Conservation (phyloP, 2,329 filamentous ascomycete species). For the Ophiocordyceps unilateralis region DNA sequence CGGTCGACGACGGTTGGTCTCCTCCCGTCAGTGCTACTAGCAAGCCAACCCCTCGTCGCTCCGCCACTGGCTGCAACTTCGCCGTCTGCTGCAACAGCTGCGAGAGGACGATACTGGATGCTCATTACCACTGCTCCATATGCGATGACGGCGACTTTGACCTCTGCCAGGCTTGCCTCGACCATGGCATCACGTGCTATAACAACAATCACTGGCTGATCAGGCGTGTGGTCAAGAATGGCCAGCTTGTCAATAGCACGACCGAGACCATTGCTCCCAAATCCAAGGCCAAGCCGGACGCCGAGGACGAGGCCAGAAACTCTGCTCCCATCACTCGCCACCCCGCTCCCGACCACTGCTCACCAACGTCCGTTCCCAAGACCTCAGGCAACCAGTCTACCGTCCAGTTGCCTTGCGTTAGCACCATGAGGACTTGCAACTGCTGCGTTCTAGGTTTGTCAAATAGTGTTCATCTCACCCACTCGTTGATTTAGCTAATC, state of each 20-base stretch:
- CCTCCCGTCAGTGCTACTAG: not conserved
- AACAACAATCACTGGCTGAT: slow-evolving; percentile 81
- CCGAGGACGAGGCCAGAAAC: slow-evolving; percentile 5
- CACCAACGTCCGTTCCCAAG: not conserved
- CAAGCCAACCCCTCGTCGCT: not conserved
- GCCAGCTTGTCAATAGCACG: slow-evolving; percentile 65
- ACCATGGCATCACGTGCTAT: slow-evolving; percentile 58
- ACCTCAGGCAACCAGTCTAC: not conserved
- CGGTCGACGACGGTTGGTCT: not conserved
- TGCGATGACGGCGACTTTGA: slow-evolving; percentile 93
- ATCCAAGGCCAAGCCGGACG: slow-evolving; percentile 17
- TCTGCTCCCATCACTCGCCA: not conserved
- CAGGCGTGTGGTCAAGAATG: slow-evolving; percentile 68
- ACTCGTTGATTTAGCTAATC: not conserved
- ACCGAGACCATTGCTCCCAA: slow-evolving; percentile 66
- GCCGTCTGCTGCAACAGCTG: slow-evolving; percentile 93
- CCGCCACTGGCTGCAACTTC: slow-evolving; percentile 25
- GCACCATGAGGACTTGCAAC: slow-evolving; percentile 49
- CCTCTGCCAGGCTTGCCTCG: slow-evolving; percentile 67
- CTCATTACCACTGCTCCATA: slow-evolving; percentile 86
- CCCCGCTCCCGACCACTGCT: too few relatives aligned
- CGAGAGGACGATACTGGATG: slow-evolving; percentile 56
- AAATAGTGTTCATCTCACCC: not conserved
- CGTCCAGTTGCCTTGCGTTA: slow-evolving; percentile 7
- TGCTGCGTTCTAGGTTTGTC: slow-evolving; percentile 33